Conservation (phyloP, 805 yeast genomes). For the Candida khao-thaluensis region DNA sequence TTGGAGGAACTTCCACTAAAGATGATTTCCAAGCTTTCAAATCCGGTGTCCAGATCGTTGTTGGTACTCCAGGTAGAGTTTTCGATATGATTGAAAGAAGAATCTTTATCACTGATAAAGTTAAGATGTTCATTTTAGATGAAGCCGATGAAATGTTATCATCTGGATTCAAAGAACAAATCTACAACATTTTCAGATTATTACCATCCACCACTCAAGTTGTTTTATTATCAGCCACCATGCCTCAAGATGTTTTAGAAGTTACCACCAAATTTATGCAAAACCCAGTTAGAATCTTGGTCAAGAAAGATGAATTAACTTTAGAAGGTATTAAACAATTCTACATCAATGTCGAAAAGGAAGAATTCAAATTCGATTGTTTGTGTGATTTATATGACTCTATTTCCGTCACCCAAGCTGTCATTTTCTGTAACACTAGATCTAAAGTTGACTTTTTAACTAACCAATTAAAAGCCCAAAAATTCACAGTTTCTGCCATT, state of each 20-base stretch:
- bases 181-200: slow-evolving; percentile 86
- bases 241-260: slow-evolving; percentile 89
- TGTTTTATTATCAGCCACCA: slow-evolving; percentile 90
- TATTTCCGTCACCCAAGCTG: slow-evolving; percentile 94
- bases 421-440: slow-evolving; percentile 92
- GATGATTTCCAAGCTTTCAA: slow-evolving; percentile 84
- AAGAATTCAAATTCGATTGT: slow-evolving; percentile 93
- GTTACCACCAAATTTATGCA: slow-evolving; percentile 92
- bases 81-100: slow-evolving; percentile 93
- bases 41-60: slow-evolving; percentile 88
- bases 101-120: slow-evolving; percentile 72
- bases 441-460: slow-evolving; percentile 90
- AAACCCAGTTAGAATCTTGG: slow-evolving; percentile 90
- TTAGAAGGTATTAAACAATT: slow-evolving; percentile 95
- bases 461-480: slow-evolving; percentile 67
- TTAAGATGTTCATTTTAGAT: slow-evolving; percentile 93
- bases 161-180: slow-evolving; percentile 92
- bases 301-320: slow-evolving; percentile 92
- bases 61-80: slow-evolving; percentile 99
- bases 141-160: slow-evolving; percentile 98
- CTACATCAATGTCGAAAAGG: slow-evolving; percentile 86
- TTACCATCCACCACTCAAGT: slow-evolving; percentile 91
- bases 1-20: slow-evolving; percentile 91
- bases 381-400: slow-evolving; percentile 94
- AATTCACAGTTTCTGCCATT: slow-evolving; percentile 91